Base-by-base conservation (phyloP, 768 basidiomycete genomes). In the Suillus ampliporus region DNA sequence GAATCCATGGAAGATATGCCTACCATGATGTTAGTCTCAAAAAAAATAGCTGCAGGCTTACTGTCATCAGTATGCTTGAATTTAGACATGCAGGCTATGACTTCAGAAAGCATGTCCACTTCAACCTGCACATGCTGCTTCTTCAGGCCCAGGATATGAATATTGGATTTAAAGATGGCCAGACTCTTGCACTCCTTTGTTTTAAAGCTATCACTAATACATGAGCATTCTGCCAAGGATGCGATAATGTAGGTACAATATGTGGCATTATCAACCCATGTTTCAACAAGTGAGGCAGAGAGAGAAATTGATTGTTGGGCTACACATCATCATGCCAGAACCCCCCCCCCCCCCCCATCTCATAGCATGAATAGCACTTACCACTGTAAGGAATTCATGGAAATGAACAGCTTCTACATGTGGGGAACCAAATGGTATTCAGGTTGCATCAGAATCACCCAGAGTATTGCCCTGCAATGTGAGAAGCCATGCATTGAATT, bases 71-170 rank as follows among this genome's bases (percentile, higher is more conserved):
- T 31, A 6, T 31, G 31, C 31, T 31, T 6, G 31, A 6, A 31
- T 3, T 31, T 6, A 31, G 34, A 1, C 6, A n/a, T 35, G 34
- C 34, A 7, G 21, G 14, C 13, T 11, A 53, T 53, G 34, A 34
- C 52, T 53, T 53, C 34, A 21, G n/a, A 53, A 14, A 53, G 21
- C 34, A 53, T 53, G 21, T 35, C 8, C 14, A 53, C 52, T 35
- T 53, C n/a, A 2, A 31, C 35, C 52, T 53, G 34, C 2, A 34
- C 52, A 5, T 14, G 7, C 34, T 53, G 52, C 21, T 53, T 53
- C 52, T 53, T 53, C 52, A 53, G 34, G 21, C n/a, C 19, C 13
- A 53, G n/a, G 19, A 53, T 53, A 11, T 35, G 52, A 6, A 53
- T 21, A 37, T 53, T n/a, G 21, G 52, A 53, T 19, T 53, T 37